Evolutionary conservation across 345 rosid genomes (phyloP).

Genomic region (Euphorbia pulcherrima): DNA sequence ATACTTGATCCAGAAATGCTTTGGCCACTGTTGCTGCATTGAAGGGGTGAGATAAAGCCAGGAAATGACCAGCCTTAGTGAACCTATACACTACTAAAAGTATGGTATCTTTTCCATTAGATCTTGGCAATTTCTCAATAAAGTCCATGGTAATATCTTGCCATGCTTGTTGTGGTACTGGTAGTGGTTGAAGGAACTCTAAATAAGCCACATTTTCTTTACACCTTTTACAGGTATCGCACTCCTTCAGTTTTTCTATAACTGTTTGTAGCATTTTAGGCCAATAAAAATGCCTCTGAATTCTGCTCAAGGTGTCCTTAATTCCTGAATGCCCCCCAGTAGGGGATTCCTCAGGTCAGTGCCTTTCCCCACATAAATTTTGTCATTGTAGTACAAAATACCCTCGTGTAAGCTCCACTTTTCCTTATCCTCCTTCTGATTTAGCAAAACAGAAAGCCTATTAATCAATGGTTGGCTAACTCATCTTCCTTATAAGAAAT

Average conservation of each 20-base stretch:
- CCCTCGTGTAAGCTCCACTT: background rate
- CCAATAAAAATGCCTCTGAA: too few species aligned
- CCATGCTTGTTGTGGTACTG: background rate
- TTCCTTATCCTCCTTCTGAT: too few species aligned
- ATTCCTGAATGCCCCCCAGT: background rate
- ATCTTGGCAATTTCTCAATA: background rate
- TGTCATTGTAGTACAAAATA: too few species aligned
- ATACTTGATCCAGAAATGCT: background rate
- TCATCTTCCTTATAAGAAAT: background rate
- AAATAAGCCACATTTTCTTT: background rate
- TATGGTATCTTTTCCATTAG: background rate
- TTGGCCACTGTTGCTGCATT: background rate
- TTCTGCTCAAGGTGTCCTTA: background rate
- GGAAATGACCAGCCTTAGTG: background rate
- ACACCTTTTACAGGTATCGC: background rate
- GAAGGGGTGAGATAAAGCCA: background rate
- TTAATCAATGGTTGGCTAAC: too few species aligned
- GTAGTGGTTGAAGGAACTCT: background rate
- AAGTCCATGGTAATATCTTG: background rate
- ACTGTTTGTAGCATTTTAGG: background rate
- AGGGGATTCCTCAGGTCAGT: background rate
- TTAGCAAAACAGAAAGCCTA: too few species aligned
- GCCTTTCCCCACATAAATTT: too few species aligned
- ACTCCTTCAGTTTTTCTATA: background rate
- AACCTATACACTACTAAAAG: background rate